Evolutionary conservation across 768 basidiomycete genomes (phyloP).

Genomic region (Cantharellus anzutake): DNA sequence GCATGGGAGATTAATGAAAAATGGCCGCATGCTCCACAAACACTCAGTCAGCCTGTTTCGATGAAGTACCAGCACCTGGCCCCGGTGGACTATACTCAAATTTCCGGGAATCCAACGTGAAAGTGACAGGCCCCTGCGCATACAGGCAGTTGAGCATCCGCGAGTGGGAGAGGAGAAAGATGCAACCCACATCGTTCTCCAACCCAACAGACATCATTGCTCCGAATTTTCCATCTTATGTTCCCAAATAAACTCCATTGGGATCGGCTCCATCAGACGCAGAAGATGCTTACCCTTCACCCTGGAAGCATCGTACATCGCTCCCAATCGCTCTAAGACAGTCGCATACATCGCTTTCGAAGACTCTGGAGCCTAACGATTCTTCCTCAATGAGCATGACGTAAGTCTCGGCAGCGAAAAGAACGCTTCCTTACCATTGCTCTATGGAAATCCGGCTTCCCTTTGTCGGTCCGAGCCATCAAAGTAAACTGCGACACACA

Average conservation of each 20-base stretch:
- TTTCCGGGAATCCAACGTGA: conserved; percentile 51
- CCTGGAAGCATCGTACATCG: conserved; percentile 50
- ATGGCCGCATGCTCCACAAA: too few species aligned
- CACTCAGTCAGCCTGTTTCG: too few species aligned
- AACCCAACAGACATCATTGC: conserved; percentile 90
- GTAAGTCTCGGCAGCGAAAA: neutral
- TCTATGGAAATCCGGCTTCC: conserved; percentile 83
- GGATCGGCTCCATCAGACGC: neutral
- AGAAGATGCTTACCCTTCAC: conserved; percentile 42
- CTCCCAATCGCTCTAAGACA: conserved; percentile 49
- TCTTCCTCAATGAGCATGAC: neutral
- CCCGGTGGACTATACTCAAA: conserved; percentile 4
- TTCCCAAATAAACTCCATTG: neutral
- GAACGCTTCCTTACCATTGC: conserved; percentile 46
- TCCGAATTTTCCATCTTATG: conserved; percentile 74
- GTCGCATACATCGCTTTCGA: conserved; percentile 51
- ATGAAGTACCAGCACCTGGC: too few species aligned
- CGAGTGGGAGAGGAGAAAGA: neutral
- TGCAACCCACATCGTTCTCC: conserved; percentile 55
- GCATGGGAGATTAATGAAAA: too few species aligned
- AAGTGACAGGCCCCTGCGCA: conserved; percentile 61
- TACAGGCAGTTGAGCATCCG: neutral
- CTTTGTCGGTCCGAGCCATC: conserved; percentile 70
- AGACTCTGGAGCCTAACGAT: conserved; percentile 37
- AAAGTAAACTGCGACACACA: conserved; percentile 94